These are phyloP conservation scores for Hemileccinum rubropunctum DNA, from an alignment of 768 basidiomycete genomes.

Conservation along the genomic window DNA sequence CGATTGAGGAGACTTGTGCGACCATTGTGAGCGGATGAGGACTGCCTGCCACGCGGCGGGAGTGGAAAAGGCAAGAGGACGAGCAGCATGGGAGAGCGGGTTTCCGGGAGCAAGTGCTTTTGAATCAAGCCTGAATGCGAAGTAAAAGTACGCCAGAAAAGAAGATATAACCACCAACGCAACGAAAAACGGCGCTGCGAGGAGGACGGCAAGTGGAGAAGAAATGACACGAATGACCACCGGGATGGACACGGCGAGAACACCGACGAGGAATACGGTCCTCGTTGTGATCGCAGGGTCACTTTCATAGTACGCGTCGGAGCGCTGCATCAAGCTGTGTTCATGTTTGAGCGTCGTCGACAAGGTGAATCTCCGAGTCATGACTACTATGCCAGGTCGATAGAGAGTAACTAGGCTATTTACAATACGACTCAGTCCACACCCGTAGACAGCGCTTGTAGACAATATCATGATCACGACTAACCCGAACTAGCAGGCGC, in stretches of 20 bases:
- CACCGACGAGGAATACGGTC: constrained; percentile 53
- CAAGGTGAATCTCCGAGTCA: too few species aligned
- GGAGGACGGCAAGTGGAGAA: constrained; percentile 61
- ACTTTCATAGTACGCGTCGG: constrained; percentile 25
- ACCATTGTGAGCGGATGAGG: constrained; percentile 88
- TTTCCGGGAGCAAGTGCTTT: constrained; percentile 32
- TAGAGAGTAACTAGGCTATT: too few species aligned
- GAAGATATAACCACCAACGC: constrained; percentile 47
- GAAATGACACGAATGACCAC: constrained; percentile 53
- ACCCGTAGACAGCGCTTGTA: too few species aligned
- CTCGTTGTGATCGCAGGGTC: constrained; percentile 44
- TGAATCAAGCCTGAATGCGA: constrained; percentile 60
- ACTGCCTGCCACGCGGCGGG: constrained; percentile 95
- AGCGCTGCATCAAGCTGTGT: constrained; percentile 15
- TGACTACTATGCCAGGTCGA: too few species aligned
- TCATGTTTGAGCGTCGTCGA: neutral
- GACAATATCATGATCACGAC: too few species aligned
- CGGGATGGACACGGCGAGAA: constrained; percentile 59
- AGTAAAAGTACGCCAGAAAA: constrained; percentile 50
- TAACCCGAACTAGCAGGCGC: neutral
- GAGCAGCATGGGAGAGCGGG: constrained; percentile 54
- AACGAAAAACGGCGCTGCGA: constrained; percentile 62
- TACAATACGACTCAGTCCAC: too few species aligned
- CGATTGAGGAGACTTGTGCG: constrained; percentile 65
- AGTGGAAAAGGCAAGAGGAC: constrained; percentile 82